Percentiles rank a stretch among this genome's conserved stretches.
Conservation (phyloP, 108 stramenopile species). For the Pseudonitzschia delicatissima region DNA sequence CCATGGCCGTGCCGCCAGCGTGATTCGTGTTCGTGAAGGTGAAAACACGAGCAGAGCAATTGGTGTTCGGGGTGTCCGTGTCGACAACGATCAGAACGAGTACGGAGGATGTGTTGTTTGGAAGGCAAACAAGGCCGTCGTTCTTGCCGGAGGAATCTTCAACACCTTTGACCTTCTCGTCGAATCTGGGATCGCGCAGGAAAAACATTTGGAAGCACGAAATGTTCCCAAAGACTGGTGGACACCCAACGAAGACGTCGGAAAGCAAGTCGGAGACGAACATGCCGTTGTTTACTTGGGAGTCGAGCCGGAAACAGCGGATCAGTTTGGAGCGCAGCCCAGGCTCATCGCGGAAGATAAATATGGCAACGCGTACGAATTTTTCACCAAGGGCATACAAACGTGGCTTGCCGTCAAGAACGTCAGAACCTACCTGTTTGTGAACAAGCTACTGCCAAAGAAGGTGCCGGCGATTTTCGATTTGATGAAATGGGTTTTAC, state of each 20-base stretch:
- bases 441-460: too few relatives aligned
- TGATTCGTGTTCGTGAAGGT: neutral
- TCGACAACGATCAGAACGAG: neutral
- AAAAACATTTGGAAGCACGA: neutral
- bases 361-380: neutral
- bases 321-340: conserved; percentile 6
- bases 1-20: neutral
- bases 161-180: conserved; percentile 1
- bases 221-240: neutral
- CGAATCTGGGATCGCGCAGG: neutral
- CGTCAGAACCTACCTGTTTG: neutral
- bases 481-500: neutral
- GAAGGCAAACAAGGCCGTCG: neutral
- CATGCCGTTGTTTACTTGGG: neutral
- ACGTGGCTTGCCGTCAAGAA: neutral
- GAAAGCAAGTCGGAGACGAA: neutral
- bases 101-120: neutral
- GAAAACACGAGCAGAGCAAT: neutral
- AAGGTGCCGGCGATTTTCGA: neutral
- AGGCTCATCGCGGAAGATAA: neutral
- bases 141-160: neutral
- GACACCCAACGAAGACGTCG: conserved; percentile 4
- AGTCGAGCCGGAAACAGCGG: conserved; percentile 1
- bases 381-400: neutral
- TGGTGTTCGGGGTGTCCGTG: neutral